These are phyloP conservation scores for Celoporthe dispersa DNA, from an alignment of 2,329 filamentous ascomycete species.

Conservation along the genomic window DNA sequence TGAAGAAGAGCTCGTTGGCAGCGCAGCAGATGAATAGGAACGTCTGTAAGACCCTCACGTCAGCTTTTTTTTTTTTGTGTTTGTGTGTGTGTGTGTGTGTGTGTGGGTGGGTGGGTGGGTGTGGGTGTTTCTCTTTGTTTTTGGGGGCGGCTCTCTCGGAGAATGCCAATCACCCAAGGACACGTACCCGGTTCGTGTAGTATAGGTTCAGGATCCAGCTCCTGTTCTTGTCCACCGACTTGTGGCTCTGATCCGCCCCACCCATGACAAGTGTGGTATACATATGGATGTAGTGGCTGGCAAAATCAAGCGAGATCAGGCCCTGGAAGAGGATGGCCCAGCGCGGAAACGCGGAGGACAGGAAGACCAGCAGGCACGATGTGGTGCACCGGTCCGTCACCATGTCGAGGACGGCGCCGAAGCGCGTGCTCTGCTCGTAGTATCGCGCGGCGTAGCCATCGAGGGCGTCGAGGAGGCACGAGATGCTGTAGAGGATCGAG, in stretches of 20 bases:
- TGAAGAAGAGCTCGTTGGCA: constrained; percentile 96
- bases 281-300: constrained; percentile 99
- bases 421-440: constrained; percentile 91
- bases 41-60: constrained; percentile 56
- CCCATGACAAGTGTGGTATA: constrained; percentile 91
- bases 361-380: constrained; percentile 89
- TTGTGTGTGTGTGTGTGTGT: no score
- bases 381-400: constrained; percentile 98
- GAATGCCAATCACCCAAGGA: background rate
- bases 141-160: background rate
- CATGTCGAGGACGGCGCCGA: constrained; percentile 98
- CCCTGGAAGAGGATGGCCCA: constrained; percentile 95
- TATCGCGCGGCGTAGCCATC: constrained; percentile 90
- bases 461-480: constrained; percentile 91
- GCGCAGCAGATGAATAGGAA: constrained; percentile 91
- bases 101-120: no score
- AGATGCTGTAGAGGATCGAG: constrained; percentile 87
- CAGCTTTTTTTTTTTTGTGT: constrained; percentile 18
- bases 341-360: constrained; percentile 90
- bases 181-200: constrained; percentile 90
- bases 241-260: constrained; percentile 81
- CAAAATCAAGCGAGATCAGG: constrained; percentile 88
- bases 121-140: no score
- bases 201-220: constrained; percentile 93
- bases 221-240: constrained; percentile 86